Evolutionary conservation across 108 stramenopile species (phyloP), one percentile per base, ranked within the genome.

Genomic region (Fistulifera solaris): DNA sequence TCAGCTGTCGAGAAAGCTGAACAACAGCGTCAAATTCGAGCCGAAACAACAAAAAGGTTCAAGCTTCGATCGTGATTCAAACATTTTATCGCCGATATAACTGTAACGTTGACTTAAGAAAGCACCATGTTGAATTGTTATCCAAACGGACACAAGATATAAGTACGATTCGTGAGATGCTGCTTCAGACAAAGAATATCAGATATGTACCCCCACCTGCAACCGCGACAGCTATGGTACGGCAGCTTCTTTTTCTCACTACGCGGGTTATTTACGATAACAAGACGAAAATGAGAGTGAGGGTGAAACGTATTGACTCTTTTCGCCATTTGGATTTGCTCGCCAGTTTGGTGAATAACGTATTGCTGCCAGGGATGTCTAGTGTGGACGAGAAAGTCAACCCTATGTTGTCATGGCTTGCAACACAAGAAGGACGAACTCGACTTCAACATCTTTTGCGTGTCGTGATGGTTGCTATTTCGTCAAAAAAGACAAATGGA

Each of bases 151-250:
- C 86, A 53, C 47, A 56, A 13, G 89, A 90, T 71, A 51, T 87
- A 41, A 59, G 51, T 26, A 71, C 70, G 10, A 42, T 86, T 42
- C 22, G 59, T 1, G 57, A 56, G 42, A 66, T 81, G 40, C 40
- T 90, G 15, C 62, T 67, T 28, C 62, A 67, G 41, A 61, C 67
- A 50, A 59, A 64, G 39, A 18, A 63, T 61, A 61, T 47, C 46
- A 64, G 57, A 16, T 89, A 83, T 63, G 59, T 83, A 25, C 78
- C 82, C 10, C 89, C 89, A 49, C 77, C 75, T 7, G 80, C 84
- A 10, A 82, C 80, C 0, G 74, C 57, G 11, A 78, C 80, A 3
- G 62, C 75, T 1, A 60, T 90, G 66, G 56, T 63, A 14, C 61
- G 47, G 1, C 79, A 83, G 47, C 48, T 87, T 38, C 52, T 85